Evolutionary conservation across 1,284 basidiomycete species (phyloP).

Genomic region (Puccinia horiana): DNA sequence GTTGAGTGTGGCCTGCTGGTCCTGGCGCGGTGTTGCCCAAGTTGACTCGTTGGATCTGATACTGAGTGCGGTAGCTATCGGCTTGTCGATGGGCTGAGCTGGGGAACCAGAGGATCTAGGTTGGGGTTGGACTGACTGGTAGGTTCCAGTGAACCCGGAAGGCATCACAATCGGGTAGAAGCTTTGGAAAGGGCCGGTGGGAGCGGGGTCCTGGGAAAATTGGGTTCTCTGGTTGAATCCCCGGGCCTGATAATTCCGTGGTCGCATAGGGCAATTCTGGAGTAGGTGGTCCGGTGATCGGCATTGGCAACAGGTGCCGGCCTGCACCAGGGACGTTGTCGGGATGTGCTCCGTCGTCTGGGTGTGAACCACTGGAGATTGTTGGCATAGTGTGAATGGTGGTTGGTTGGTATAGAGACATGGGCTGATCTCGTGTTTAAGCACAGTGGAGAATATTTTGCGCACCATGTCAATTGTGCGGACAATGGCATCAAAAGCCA

Average conservation of each 20-base stretch:
- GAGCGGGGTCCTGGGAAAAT: too few species aligned
- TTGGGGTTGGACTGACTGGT: too few species aligned
- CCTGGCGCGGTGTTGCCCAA: neutral
- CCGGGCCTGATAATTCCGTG: too few species aligned
- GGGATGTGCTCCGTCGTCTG: neutral
- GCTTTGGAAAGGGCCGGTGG: neutral
- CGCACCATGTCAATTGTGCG: neutral
- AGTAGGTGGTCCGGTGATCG: too few species aligned
- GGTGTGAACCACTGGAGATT: neutral
- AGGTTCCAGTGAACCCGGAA: neutral
- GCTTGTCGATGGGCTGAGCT: neutral
- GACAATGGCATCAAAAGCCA: neutral
- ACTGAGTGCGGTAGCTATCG: neutral
- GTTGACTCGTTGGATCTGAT: neutral
- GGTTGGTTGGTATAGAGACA: neutral
- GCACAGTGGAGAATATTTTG: neutral
- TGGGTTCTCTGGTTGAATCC: neutral
- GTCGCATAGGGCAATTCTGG: neutral
- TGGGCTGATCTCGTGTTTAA: neutral
- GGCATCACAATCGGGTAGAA: neutral
- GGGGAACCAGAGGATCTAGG: too few species aligned
- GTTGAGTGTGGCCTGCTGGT: too few species aligned
- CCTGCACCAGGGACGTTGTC: neutral
- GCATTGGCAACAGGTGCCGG: neutral
- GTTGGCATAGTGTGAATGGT: neutral